Conservation (phyloP, 139 green algal genomes). For the Spirogloea muscicola region DNA sequence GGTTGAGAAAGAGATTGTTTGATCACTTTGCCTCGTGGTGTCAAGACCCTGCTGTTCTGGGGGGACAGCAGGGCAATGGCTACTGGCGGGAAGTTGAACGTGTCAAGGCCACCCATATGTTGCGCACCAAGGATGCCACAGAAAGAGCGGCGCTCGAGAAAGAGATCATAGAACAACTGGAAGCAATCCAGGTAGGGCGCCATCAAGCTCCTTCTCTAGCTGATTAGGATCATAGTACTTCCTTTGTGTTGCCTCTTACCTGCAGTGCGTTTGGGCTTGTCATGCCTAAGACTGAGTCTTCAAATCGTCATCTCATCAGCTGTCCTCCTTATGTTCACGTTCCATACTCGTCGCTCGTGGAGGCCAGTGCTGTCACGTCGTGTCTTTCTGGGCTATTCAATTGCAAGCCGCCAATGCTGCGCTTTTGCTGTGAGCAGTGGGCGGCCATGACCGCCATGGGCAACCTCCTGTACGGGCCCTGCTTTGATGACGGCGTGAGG, state of each 20-base stretch:
- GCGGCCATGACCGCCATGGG: slow-evolving; percentile 37
- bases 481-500: slow-evolving; percentile 34
- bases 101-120: background rate
- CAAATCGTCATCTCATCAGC: no score
- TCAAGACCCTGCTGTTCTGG: slow-evolving; percentile 1
- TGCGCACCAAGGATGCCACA: slow-evolving; percentile 8
- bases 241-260: no score
- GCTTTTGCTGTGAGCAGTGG: slow-evolving; percentile 8
- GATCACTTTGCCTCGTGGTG: slow-evolving; percentile 45
- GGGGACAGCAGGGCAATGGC: background rate
- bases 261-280: no score
- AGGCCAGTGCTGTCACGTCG: no score
- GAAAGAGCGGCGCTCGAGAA: slow-evolving; percentile 34
- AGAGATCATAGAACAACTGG: slow-evolving; percentile 24
- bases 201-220: no score
- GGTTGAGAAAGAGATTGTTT: slow-evolving; percentile 34
- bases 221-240: no score
- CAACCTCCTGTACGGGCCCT: slow-evolving; percentile 44
- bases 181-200: slow-evolving; percentile 27
- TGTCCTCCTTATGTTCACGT: no score
- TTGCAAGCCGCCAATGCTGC: no score
- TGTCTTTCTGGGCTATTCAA: no score
- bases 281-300: no score
- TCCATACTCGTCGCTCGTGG: no score
- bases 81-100: slow-evolving; percentile 34